These are phyloP conservation scores for Diaporthe sp. DNA, from an alignment of 2,329 filamentous ascomycete species.

Conservation along the genomic window DNA sequence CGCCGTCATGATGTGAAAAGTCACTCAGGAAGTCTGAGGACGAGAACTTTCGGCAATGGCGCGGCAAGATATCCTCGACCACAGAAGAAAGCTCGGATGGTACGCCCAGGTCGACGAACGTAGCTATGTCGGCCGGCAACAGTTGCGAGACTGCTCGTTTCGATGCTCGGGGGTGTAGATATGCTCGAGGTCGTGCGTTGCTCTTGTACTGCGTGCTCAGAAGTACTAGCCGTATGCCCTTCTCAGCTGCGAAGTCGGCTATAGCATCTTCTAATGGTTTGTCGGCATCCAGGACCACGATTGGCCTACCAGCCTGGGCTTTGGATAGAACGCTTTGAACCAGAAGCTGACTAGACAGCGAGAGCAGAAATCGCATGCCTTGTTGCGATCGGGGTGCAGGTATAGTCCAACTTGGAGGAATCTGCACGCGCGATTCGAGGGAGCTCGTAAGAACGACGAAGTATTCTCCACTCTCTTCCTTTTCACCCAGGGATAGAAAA, in stretches of 20 bases:
- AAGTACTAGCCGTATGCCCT: not conserved
- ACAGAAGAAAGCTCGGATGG: not conserved
- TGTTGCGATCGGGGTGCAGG: not conserved
- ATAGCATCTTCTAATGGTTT: not conserved
- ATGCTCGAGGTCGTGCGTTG: not conserved
- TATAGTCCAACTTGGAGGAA: not conserved
- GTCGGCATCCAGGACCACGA: not conserved
- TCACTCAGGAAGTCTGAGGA: not conserved
- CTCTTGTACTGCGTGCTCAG: not conserved
- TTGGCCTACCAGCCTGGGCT: not conserved
- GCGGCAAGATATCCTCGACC: not conserved
- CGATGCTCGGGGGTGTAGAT: not conserved
- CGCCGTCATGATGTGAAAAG: not conserved
- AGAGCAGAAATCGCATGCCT: not conserved
- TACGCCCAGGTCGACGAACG: not conserved
- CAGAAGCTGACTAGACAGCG: not conserved
- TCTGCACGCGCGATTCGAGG: not conserved
- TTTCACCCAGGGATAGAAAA: not conserved
- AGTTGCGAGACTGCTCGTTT: not conserved
- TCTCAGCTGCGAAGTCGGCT: not conserved
- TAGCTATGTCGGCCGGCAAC: not conserved
- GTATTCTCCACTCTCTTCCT: not conserved
- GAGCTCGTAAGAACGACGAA: not conserved
- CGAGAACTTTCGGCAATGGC: not conserved
- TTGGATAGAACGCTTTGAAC: not conserved